These are phyloP conservation scores for Adiantum capillusveneris DNA, from an alignment of 75 land plant genomes.

Conservation along the genomic window DNA sequence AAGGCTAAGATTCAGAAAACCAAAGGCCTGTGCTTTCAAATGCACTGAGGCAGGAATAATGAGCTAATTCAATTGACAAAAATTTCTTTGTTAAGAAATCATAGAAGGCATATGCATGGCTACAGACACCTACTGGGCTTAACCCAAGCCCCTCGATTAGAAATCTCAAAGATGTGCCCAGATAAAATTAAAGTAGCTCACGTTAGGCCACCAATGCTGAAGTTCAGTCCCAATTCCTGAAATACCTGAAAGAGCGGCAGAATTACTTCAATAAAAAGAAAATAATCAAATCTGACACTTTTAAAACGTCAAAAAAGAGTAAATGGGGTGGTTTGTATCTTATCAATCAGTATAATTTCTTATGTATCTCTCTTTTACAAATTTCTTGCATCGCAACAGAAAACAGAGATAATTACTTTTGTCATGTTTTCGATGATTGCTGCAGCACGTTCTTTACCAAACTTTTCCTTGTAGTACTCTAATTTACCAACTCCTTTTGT, in stretches of 20 bases:
- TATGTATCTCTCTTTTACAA: too few species aligned
- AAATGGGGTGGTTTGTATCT: too few species aligned
- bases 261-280: too few species aligned
- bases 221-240: constrained; percentile 45
- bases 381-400: too few species aligned
- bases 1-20: not conserved
- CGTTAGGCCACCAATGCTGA: constrained; percentile 59
- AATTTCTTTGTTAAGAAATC: not conserved
- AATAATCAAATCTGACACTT: too few species aligned
- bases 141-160: too few species aligned
- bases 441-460: constrained; percentile 36
- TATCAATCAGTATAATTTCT: too few species aligned
- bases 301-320: too few species aligned
- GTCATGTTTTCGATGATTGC: constrained; percentile 34
- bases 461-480: constrained; percentile 48
- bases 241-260: constrained; percentile 39
- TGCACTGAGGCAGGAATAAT: not conserved
- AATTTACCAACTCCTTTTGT: constrained; percentile 61
- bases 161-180: not conserved
- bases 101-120: too few species aligned
- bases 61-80: not conserved
- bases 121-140: too few species aligned
- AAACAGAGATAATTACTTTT: constrained; percentile 26
- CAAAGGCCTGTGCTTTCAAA: not conserved
- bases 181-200: constrained; percentile 25